Evolutionary conservation across 177 flowering plant genomes (phyloP).

Genomic region (Vitis hybrid): DNA sequence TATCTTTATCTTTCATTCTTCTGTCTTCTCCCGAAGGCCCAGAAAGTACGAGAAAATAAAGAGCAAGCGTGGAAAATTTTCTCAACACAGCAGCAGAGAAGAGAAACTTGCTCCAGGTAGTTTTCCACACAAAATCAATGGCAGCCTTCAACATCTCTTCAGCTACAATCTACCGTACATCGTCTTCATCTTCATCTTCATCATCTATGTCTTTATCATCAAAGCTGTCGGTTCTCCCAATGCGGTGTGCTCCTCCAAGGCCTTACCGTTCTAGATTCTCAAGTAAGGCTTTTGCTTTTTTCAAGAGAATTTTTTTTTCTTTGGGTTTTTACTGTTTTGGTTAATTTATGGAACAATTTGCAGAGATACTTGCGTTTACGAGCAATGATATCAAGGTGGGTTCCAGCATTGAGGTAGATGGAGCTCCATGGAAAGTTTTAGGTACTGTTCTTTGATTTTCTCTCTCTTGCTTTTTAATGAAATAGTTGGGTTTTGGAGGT

Average conservation of each 20-base stretch:
- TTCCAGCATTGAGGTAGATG: constrained; percentile 78
- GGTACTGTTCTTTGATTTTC: constrained; percentile 38
- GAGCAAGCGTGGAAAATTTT: no score
- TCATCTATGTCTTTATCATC: constrained; percentile 20
- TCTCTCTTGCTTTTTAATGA: neutral
- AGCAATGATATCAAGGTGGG: constrained; percentile 97
- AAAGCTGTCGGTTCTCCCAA: constrained; percentile 25
- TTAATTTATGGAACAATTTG: neutral
- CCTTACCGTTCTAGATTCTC: constrained; percentile 31
- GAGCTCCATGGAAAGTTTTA: constrained; percentile 85
- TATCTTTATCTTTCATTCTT: no score
- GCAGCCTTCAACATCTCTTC: constrained; percentile 27
- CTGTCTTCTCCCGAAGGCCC: no score
- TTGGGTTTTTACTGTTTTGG: neutral
- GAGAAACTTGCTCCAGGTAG: neutral
- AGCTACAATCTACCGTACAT: constrained; percentile 20
- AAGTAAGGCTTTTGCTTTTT: constrained; percentile 25
- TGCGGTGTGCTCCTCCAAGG: constrained; percentile 17
- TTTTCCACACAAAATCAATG: neutral
- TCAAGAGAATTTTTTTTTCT: neutral
- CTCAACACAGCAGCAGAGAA: no score
- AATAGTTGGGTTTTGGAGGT: neutral
- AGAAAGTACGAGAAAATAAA: no score
- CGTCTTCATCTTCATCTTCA: constrained; percentile 4
- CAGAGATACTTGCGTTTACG: constrained; percentile 68